Evolutionary conservation across 179 eudicot genomes (phyloP).

Genomic region (Silene vulgaris): DNA sequence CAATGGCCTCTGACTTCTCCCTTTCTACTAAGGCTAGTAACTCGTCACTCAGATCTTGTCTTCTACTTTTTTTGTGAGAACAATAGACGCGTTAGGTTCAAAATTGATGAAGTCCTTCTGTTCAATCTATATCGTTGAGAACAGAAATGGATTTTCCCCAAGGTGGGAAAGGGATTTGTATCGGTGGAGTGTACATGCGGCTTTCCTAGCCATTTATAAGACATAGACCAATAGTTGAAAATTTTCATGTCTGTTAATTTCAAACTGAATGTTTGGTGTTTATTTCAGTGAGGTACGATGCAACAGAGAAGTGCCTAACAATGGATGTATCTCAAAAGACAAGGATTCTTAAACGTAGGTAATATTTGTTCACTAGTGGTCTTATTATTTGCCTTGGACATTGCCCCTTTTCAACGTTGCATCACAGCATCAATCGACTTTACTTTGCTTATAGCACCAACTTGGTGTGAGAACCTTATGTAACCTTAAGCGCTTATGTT

Average conservation of each 20-base stretch:
- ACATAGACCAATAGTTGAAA: neutral
- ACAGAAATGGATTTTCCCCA: neutral
- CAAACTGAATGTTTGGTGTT: conserved; percentile 21
- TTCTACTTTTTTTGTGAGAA: neutral
- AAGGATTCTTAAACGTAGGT: conserved; percentile 93
- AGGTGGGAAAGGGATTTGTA: neutral
- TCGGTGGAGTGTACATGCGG: neutral
- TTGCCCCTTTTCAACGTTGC: neutral
- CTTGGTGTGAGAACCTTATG: neutral
- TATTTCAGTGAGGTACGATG: conserved; percentile 85
- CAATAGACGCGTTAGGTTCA: neutral
- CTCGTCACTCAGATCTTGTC: neutral
- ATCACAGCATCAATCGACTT: neutral
- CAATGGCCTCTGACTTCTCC: no score
- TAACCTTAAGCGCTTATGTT: conserved; percentile 18
- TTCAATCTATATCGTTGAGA: neutral
- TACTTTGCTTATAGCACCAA: conserved; percentile 9
- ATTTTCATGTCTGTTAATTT: neutral
- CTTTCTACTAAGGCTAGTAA: no score
- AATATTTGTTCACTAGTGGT: conserved; percentile 20
- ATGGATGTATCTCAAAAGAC: conserved; percentile 62
- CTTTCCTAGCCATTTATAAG: neutral
- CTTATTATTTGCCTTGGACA: neutral
- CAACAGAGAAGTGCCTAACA: conserved; percentile 42
- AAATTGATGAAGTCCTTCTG: neutral